These are phyloP conservation scores for Apium graveolens DNA, from an alignment of 129 eudicot species.

Conservation along the genomic window DNA sequence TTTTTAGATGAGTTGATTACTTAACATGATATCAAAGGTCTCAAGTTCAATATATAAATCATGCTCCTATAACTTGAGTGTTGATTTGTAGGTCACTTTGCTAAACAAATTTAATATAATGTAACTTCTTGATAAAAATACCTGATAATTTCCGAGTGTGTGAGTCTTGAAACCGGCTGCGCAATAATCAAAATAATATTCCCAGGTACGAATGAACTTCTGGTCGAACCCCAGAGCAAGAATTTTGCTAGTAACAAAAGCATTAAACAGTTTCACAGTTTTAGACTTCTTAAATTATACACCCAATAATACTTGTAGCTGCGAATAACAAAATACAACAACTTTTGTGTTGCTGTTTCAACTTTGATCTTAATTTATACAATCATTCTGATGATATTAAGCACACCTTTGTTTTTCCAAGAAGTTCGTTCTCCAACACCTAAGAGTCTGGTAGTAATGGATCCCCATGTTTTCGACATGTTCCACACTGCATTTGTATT, in stretches of 20 bases:
- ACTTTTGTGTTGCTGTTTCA: background rate
- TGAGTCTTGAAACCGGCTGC: constrained; percentile 81
- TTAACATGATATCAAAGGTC: no score
- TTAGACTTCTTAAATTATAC: background rate
- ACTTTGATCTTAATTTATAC: background rate
- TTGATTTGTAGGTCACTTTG: background rate
- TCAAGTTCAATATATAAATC: background rate
- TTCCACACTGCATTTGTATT: constrained; percentile 49
- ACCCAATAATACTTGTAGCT: background rate
- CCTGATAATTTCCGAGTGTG: constrained; percentile 80
- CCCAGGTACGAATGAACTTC: constrained; percentile 90
- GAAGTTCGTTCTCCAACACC: constrained; percentile 78
- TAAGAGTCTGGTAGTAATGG: constrained; percentile 79
- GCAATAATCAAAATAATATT: constrained; percentile 82
- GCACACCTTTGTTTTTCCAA: constrained; percentile 56
- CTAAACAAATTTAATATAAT: background rate
- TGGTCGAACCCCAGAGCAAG: constrained; percentile 65
- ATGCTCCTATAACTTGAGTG: background rate
- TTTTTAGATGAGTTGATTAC: no score
- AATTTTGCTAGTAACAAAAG: constrained; percentile 39
- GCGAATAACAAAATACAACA: background rate
- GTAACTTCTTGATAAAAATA: constrained; percentile 6
- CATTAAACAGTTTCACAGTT: background rate
- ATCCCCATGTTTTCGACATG: constrained; percentile 86
- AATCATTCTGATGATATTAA: background rate